Base-by-base conservation (phyloP, 2,329 filamentous ascomycete genomes). In the Hymenoscyphus fraxineus region DNA sequence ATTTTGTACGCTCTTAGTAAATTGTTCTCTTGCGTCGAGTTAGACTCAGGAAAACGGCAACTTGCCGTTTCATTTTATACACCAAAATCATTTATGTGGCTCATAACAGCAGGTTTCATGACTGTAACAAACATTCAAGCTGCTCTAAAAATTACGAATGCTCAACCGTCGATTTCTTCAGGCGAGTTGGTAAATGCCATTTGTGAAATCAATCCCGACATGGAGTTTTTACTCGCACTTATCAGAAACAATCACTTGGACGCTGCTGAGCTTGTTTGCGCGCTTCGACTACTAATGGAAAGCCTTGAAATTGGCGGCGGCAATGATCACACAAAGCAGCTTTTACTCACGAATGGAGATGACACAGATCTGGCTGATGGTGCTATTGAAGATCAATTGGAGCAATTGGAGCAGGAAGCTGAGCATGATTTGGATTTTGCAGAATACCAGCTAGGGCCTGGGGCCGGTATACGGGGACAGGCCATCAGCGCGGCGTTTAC, bases 401-500 rank as follows among this genome's bases (percentile, higher is more conserved):
- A 77, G 39, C 77, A 68, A 82, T 80, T 80, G 83, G 79, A 89
- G 54, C 85, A 87, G 65, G 80, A 84, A 62, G 80, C 87, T 0
- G 85, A 88, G 71, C 79, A 85, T 51, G 88, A 91, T 72, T 82
- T 93, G 58, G 83, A 88, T 62, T 81, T 87, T 64, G 89, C 88
- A 3, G 83, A 91, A 66, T 86, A 86, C 60, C 85, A 90, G 67
- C 79, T 92, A 4, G 84, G 86, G 60, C 82, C 86, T 69, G 87
- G 89, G 38, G 83, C 87, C 55, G 82, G 83, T 66, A 81, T 84
- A 62, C 85, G 89, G 39, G 85, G 85, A 55, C 81, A 85, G 57
- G 85, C 87, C 5, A 78, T 93, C 12, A 89, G 87, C 31, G 79
- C 88, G 16, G 88, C 89, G 0, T 86, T 93, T 58, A 83, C 85